Evolutionary conservation across 805 yeast genomes (phyloP).

Genomic region (Metschnikowia henanensis): DNA sequence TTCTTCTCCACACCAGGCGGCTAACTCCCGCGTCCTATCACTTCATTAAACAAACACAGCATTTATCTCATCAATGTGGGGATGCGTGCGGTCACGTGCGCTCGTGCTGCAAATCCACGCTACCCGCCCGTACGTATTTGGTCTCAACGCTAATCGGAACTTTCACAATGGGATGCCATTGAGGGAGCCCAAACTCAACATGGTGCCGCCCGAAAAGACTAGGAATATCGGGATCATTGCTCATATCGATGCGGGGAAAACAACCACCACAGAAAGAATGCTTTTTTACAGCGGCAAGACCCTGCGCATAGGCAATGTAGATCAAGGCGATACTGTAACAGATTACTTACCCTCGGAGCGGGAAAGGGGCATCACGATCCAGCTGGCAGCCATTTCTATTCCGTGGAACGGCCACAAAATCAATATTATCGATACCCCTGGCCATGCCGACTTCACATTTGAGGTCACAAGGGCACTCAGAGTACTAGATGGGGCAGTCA

Average conservation of each 20-base stretch:
- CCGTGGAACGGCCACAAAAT: constrained; percentile 79
- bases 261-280: constrained; percentile 96
- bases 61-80: neutral
- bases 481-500: constrained; percentile 92
- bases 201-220: constrained; percentile 37
- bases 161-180: constrained; percentile 1
- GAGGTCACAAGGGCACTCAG: constrained; percentile 89
- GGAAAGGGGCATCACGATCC: constrained; percentile 92
- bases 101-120: neutral
- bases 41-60: too few species aligned
- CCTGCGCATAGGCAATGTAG: constrained; percentile 84
- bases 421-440: constrained; percentile 95
- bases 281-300: constrained; percentile 86
- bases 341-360: constrained; percentile 90
- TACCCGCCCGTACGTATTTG: neutral
- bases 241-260: constrained; percentile 99
- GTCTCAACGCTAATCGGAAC: neutral
- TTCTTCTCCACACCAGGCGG: too few species aligned
- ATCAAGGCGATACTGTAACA: constrained; percentile 95
- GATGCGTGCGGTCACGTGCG: neutral
- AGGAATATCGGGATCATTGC: constrained; percentile 96
- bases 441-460: constrained; percentile 96
- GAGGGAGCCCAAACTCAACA: constrained; percentile 23
- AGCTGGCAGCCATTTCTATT: constrained; percentile 91
- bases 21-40: too few species aligned